These are phyloP conservation scores for Mycena belliarum DNA, from an alignment of 768 basidiomycete species.

Conservation along the genomic window DNA sequence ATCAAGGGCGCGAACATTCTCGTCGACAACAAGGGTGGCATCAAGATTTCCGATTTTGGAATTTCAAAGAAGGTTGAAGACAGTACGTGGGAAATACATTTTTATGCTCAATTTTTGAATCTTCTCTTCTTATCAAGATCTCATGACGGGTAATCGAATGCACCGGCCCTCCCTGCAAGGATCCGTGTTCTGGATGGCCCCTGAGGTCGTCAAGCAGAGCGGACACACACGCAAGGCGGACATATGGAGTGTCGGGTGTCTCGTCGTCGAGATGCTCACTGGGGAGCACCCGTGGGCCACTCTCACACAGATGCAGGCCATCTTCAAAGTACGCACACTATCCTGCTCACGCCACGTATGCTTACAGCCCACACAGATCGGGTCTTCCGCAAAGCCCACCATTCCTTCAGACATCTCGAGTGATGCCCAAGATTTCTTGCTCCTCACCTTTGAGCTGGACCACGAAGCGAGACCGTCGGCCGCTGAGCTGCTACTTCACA, in stretches of 20 bases:
- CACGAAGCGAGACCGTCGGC: slow-evolving; percentile 82
- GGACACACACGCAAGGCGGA: slow-evolving; percentile 90
- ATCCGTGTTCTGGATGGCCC: slow-evolving; percentile 99
- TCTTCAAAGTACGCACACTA: slow-evolving; percentile 74
- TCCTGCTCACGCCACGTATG: not conserved
- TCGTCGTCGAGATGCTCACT: slow-evolving; percentile 96
- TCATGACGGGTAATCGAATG: slow-evolving; percentile 62
- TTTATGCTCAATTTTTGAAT: not conserved
- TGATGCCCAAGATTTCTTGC: slow-evolving; percentile 86
- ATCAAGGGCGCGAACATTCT: slow-evolving; percentile 99
- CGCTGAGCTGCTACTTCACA: slow-evolving; percentile 68
- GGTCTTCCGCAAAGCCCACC: slow-evolving; percentile 82
- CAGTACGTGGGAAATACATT: slow-evolving; percentile 56
- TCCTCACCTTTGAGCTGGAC: slow-evolving; percentile 83
- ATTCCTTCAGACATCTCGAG: slow-evolving; percentile 90
- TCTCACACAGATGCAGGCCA: slow-evolving; percentile 98
- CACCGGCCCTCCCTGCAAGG: slow-evolving; percentile 95
- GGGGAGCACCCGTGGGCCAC: slow-evolving; percentile 96
- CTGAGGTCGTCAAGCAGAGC: slow-evolving; percentile 96
- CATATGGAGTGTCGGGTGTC: slow-evolving; percentile 94
- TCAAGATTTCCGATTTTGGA: slow-evolving; percentile 97
- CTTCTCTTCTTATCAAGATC: slow-evolving; percentile 31
- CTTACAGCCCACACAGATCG: slow-evolving; percentile 60
- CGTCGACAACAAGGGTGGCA: slow-evolving; percentile 95
- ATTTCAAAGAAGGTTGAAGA: slow-evolving; percentile 98